Conservation (phyloP, 2,329 filamentous ascomycete genomes). For the Colletotrichum simmondsii region DNA sequence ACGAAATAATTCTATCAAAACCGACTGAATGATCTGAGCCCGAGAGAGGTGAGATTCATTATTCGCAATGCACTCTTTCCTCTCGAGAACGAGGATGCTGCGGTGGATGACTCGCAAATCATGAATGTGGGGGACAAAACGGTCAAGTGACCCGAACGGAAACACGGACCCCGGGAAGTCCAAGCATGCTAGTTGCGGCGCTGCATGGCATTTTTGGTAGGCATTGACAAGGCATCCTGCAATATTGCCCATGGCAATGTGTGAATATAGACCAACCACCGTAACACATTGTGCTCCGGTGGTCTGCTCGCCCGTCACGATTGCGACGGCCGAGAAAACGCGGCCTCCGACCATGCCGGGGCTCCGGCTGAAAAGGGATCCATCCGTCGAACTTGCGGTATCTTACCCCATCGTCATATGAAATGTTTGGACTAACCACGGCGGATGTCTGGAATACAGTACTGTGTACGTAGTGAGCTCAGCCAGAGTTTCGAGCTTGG, state of each 20-base stretch:
- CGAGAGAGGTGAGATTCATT: too few relatives aligned
- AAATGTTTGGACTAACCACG: not conserved
- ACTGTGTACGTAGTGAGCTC: not conserved
- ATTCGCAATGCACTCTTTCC: not conserved
- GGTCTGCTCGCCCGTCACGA: not conserved
- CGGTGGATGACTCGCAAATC: not conserved
- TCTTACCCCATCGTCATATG: not conserved
- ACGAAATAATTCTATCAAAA: not conserved
- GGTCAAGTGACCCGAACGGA: conserved; percentile 17
- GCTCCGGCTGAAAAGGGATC: not conserved
- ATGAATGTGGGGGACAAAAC: not conserved
- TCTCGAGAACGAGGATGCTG: not conserved
- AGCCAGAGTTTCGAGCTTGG: not conserved
- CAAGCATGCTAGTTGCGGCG: not conserved
- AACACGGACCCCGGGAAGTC: not conserved
- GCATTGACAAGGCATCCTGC: conserved; percentile 1
- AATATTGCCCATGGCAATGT: not conserved
- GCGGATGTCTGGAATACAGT: conserved; percentile 8
- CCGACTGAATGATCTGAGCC: not conserved
- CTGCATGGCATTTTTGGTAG: not conserved
- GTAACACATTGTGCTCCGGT: not conserved
- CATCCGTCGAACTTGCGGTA: not conserved
- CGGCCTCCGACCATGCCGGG: conserved; percentile 10
- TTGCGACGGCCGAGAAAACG: not conserved
- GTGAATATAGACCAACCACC: not conserved